Evolutionary conservation across 1,284 basidiomycete species (phyloP).

Genomic region (Sanghuangporus sanghuang): DNA sequence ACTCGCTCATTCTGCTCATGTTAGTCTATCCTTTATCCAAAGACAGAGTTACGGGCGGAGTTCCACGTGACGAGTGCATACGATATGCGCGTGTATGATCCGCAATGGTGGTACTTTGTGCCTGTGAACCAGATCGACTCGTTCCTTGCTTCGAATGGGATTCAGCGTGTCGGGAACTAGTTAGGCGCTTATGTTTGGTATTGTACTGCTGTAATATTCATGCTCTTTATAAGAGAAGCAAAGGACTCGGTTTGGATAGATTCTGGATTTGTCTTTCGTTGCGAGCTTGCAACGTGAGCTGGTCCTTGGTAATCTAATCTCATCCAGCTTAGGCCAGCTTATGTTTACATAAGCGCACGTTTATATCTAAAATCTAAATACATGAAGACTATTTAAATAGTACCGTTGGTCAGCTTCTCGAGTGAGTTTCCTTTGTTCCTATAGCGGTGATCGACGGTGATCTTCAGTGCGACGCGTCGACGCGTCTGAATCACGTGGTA

Average conservation of each 20-base stretch:
- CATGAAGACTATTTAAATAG: no score
- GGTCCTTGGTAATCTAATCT: no score
- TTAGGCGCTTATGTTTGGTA: background rate
- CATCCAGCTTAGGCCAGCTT: no score
- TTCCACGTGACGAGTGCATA: slow-evolving; percentile 13
- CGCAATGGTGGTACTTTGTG: slow-evolving; percentile 17
- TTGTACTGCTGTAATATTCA: background rate
- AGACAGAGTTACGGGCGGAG: slow-evolving; percentile 6
- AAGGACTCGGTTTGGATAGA: no score
- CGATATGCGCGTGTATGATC: slow-evolving; percentile 14
- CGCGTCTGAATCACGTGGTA: slow-evolving; percentile 1
- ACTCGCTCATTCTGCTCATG: background rate
- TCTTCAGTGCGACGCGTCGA: background rate
- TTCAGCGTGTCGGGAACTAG: background rate
- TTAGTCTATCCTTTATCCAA: slow-evolving; percentile 3
- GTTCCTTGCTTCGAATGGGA: slow-evolving; percentile 9
- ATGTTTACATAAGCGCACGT: no score
- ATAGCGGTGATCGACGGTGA: no score
- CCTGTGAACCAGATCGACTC: slow-evolving; percentile 10
- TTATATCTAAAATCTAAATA: no score
- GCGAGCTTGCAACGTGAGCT: no score
- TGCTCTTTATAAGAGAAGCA: no score
- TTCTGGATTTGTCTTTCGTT: no score
- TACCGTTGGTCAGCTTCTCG: no score
- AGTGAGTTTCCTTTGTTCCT: no score